Evolutionary conservation across 169 alveolate genomes (phyloP).

Genomic region (Theileria orientalis): DNA sequence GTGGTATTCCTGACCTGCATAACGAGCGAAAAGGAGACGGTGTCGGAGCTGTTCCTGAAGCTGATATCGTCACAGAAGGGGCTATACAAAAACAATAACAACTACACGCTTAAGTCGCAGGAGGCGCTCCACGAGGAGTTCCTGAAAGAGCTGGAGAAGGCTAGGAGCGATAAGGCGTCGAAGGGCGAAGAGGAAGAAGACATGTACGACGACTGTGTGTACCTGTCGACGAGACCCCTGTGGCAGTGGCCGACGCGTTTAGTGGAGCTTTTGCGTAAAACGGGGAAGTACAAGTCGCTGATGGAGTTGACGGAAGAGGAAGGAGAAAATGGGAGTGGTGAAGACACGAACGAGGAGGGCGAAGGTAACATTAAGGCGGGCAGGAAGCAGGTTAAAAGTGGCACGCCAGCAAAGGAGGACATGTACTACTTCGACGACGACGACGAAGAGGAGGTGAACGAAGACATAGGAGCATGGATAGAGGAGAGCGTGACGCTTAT

Average conservation of each 20-base stretch:
- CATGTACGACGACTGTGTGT: conserved; percentile 5
- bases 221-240: conserved; percentile 33
- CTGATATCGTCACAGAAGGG: conserved; percentile 63
- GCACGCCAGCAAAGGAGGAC: not conserved
- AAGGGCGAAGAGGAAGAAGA: not conserved
- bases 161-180: conserved; percentile 18
- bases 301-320: not conserved
- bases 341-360: not conserved
- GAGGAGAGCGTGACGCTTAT: not conserved
- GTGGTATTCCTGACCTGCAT: conserved; percentile 25
- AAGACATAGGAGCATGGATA: conserved; percentile 7
- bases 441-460: not conserved
- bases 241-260: conserved; percentile 65
- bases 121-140: conserved; percentile 33
- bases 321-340: not conserved
- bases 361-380: too few species aligned
- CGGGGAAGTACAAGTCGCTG: too few species aligned
- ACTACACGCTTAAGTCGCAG: conserved; percentile 15
- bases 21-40: conserved; percentile 1
- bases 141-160: conserved; percentile 4
- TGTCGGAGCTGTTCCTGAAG: conserved; percentile 28
- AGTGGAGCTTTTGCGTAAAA: not conserved
- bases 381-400: not conserved
- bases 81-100: conserved; percentile 12
- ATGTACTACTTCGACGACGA: not conserved